Evolutionary conservation across 2,329 filamentous ascomycete genomes (phyloP).

Genomic region (Penicillium sp.): DNA sequence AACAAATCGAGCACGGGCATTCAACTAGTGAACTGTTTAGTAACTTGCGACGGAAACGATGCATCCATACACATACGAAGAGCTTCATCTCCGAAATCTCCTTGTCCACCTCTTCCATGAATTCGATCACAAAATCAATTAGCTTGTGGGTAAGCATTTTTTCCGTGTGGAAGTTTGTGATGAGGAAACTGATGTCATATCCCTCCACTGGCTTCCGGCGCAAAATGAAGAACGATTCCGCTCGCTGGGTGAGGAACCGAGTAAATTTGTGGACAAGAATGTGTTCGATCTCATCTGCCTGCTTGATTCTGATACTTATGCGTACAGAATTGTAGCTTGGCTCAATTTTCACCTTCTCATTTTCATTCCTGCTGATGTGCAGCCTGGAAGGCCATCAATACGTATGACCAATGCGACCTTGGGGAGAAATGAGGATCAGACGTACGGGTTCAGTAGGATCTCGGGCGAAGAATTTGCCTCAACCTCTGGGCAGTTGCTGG

Average conservation of each 20-base stretch:
- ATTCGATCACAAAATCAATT: constrained; percentile 98
- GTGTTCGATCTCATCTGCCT: constrained; percentile 97
- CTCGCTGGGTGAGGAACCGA: constrained; percentile 90
- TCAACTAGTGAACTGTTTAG: constrained; percentile 61
- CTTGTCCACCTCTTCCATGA: constrained; percentile 99
- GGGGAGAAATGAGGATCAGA: background rate
- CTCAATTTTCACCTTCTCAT: constrained; percentile 94
- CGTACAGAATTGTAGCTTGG: constrained; percentile 95
- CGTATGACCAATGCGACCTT: background rate
- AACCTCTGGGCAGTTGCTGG: constrained; percentile 90
- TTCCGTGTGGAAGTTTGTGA: constrained; percentile 98
- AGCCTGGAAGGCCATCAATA: constrained; percentile 38
- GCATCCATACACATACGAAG: constrained; percentile 65
- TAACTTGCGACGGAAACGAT: background rate
- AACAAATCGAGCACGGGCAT: constrained; percentile 93
- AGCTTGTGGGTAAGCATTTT: constrained; percentile 99
- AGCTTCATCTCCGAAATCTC: constrained; percentile 99
- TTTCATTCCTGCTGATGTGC: constrained; percentile 89
- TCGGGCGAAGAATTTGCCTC: constrained; percentile 80
- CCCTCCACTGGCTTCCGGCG: constrained; percentile 94
- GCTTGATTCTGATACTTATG: constrained; percentile 98
- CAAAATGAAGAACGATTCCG: constrained; percentile 95
- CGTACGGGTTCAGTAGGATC: constrained; percentile 76
- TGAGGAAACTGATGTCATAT: constrained; percentile 97
- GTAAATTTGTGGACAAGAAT: constrained; percentile 92